Percentiles rank a stretch among this genome's conserved stretches.
Conservation (phyloP, 192 early-diverging fungal species). For the Rhizoclosmatium sp. region DNA sequence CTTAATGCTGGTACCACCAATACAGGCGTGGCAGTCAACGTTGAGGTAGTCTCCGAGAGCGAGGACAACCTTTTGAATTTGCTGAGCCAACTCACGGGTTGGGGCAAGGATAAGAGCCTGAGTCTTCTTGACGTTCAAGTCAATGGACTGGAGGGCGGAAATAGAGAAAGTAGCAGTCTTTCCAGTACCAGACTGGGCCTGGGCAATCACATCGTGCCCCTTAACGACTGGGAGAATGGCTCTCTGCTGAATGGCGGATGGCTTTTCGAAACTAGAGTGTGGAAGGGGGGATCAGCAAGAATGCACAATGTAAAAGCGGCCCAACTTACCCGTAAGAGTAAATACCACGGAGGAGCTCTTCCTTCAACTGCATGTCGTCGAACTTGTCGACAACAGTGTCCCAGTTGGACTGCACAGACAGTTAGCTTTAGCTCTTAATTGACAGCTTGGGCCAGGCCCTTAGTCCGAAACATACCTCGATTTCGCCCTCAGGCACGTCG, state of each 20-base stretch:
- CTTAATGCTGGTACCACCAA: slow-evolving; percentile 94
- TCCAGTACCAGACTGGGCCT: slow-evolving; percentile 99
- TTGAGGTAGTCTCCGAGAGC: slow-evolving; percentile 96
- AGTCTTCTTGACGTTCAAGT: slow-evolving; percentile 75
- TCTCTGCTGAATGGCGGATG: slow-evolving; percentile 98
- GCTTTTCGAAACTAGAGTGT: slow-evolving; percentile 74
- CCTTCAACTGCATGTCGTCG: slow-evolving; percentile 94
- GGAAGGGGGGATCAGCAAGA: not conserved
- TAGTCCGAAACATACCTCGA: slow-evolving; percentile 37
- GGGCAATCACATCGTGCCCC: slow-evolving; percentile 98
- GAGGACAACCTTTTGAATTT: slow-evolving; percentile 95
- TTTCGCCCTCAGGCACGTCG: slow-evolving; percentile 52
- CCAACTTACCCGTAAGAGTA: slow-evolving; percentile 79
- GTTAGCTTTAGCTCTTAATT: too few species aligned
- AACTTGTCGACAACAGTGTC: slow-evolving; percentile 78
- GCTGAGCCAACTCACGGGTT: slow-evolving; percentile 97
- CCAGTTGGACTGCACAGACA: slow-evolving; percentile 12
- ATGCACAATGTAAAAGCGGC: not conserved
- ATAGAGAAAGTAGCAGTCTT: slow-evolving; percentile 99
- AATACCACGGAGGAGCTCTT: slow-evolving; percentile 94
- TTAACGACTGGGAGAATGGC: slow-evolving; percentile 93
- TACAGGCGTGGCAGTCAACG: slow-evolving; percentile 93
- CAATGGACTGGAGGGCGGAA: slow-evolving; percentile 95
- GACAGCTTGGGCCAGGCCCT: not conserved
- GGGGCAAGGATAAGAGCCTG: slow-evolving; percentile 98